phyloP scores from a whole-genome alignment of 2,329 filamentous ascomycete genomes.

The Pyrenophora teres region DNA sequence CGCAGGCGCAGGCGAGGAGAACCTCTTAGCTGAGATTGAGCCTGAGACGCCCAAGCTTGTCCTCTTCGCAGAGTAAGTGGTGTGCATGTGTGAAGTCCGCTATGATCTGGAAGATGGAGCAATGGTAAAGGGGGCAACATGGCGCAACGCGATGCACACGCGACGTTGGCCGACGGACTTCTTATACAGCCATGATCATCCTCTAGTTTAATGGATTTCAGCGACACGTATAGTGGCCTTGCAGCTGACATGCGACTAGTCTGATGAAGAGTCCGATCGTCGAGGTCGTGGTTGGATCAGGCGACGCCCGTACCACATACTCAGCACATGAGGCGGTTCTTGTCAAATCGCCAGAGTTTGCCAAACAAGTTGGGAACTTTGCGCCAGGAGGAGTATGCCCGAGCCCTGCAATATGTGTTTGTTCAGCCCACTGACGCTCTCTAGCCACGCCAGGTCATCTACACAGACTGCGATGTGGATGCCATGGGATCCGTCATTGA shows the following conservation, averaged over 20 bases:
- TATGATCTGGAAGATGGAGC: no score
- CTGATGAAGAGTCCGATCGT: conserved; percentile 56
- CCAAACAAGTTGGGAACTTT: conserved; percentile 65
- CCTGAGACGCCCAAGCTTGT: conserved; percentile 48
- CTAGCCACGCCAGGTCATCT: conserved; percentile 69
- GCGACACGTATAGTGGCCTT: conserved; percentile 1
- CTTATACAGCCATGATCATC: no score
- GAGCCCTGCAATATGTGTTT: no score
- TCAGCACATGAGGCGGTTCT: conserved; percentile 82
- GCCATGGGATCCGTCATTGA: conserved; percentile 80
- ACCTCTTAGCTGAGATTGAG: conserved; percentile 51
- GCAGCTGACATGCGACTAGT: conserved; percentile 36
- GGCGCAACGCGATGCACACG: not conserved
- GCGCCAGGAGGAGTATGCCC: conserved; percentile 62
- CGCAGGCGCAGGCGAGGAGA: conserved; percentile 31
- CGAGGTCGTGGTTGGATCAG: conserved; percentile 54
- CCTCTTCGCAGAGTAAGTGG: conserved; percentile 54
- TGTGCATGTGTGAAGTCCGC: not conserved
- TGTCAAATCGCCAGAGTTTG: conserved; percentile 74
- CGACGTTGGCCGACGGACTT: not conserved
- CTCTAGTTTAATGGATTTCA: no score
- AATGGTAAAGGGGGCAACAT: not conserved
- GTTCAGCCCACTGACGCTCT: not conserved
- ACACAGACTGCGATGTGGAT: conserved; percentile 70
- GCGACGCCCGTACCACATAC: conserved; percentile 65